Base-by-base conservation (phyloP, 441 rosid genomes). In the Geranium incanum region DNA sequence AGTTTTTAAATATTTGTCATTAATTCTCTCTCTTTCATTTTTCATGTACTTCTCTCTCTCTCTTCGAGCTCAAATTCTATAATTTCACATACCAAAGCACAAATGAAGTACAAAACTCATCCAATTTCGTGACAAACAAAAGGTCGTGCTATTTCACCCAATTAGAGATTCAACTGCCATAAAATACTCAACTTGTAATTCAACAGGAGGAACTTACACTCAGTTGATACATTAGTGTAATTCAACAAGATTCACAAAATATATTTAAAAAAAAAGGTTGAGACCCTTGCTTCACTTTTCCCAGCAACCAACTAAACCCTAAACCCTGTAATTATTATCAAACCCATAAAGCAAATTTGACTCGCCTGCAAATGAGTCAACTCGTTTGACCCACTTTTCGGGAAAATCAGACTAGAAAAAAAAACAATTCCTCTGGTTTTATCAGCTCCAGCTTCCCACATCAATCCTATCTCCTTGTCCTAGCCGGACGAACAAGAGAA, bases 381-480 rank as follows among this genome's bases (percentile, higher is more conserved):
- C 12, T 19, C 7, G 62, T 55, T 15, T 15, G 62, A 19, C 16
- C 60, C n/a, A 52, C 6, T 57, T 57, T 18, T 23, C 9, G 28
- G 63, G 4, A 59, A 59, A 59, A 59, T 59, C 33, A 16, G 33
- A 59, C 64, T 11, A 39, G 23, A 7, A 16, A 6, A 18, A 18
- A 16, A 55, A 55, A 55, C 62, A 55, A 15, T 3, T n/a, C 33
- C 64, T 18, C 64, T 6, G 64, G 64, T 59, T 59, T 18, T 11
- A 11, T 59, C 33, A 19, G 91, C 98, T 59, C 7, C 3, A 59
- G 12, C 64, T 59, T 55, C 62, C 21, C 62, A 55, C 62, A 4
- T 5, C 62, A 55, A 55, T n/a, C 62, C 62, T 55, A 13, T 52
- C 21, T 52, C n/a, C 52, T 45, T 45, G 13, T 45, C 52, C 3